phyloP scores from a whole-genome alignment of 148 eudicot species.

The Cornus suecica region DNA sequence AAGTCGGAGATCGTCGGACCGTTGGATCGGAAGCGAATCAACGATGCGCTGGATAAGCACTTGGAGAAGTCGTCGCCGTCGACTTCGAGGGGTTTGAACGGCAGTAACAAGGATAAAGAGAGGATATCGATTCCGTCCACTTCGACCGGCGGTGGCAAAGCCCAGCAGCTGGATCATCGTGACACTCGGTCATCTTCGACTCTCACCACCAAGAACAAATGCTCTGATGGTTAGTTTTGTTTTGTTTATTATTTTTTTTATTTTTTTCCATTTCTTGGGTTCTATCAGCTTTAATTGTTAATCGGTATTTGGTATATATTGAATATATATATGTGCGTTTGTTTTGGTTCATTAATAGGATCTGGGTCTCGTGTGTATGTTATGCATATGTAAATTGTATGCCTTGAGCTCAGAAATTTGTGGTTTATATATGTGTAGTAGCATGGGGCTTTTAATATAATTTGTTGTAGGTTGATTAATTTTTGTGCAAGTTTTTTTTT shows the following conservation, averaged over 20 bases:
- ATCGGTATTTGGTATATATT: background rate
- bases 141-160: constrained; percentile 32
- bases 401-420: background rate
- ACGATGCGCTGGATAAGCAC: constrained; percentile 72
- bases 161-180: constrained; percentile 32
- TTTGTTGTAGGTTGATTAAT: background rate
- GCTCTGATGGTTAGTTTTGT: constrained; percentile 59
- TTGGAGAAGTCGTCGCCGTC: constrained; percentile 64
- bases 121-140: constrained; percentile 41
- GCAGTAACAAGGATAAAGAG: constrained; percentile 41
- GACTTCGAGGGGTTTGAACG: constrained; percentile 46
- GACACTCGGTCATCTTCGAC: constrained; percentile 34
- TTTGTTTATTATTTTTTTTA: too few relatives aligned
- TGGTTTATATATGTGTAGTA: background rate
- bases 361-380: background rate
- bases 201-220: constrained; percentile 36
- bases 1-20: constrained; percentile 39
- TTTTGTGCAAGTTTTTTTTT: background rate
- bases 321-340: background rate
- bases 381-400: background rate
- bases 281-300: background rate
- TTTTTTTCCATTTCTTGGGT: background rate
- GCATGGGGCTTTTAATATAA: background rate
- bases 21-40: constrained; percentile 72
- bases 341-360: background rate